These are phyloP conservation scores for Cordyceps tenuipes DNA, from an alignment of 2,329 filamentous ascomycete species.

Conservation along the genomic window DNA sequence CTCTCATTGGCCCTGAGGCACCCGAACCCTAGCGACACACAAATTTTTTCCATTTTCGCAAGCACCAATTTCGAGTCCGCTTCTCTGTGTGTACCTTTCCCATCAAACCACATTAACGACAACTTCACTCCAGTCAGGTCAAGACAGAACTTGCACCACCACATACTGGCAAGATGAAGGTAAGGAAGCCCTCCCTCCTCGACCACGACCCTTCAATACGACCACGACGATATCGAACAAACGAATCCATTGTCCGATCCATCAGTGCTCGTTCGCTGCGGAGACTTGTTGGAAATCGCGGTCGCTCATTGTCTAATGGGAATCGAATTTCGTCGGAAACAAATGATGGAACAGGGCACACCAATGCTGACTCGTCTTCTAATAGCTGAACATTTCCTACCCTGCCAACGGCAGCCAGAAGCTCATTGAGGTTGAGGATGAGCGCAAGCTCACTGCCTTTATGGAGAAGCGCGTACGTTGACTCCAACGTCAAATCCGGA, in stretches of 20 bases:
- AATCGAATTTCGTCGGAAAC: not conserved
- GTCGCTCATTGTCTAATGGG: slow-evolving; percentile 2
- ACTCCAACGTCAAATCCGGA: slow-evolving; percentile 12
- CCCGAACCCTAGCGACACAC: slow-evolving; percentile 34
- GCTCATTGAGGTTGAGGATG: slow-evolving; percentile 98
- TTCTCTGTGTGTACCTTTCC: slow-evolving; percentile 1
- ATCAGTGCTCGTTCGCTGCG: not conserved
- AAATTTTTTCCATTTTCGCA: slow-evolving; percentile 29
- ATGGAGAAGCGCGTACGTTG: slow-evolving; percentile 87
- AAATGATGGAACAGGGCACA: not conserved
- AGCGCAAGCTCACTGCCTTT: slow-evolving; percentile 97
- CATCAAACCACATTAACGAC: slow-evolving; percentile 23
- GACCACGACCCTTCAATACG: not conserved
- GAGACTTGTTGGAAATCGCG: not conserved
- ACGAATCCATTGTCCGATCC: not conserved
- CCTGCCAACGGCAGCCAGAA: slow-evolving; percentile 99
- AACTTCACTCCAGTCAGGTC: slow-evolving; percentile 33
- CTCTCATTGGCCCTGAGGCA: slow-evolving; percentile 25
- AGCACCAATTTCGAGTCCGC: slow-evolving; percentile 23
- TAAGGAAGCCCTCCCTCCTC: slow-evolving; percentile 21
- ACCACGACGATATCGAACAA: not conserved
- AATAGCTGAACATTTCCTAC: slow-evolving; percentile 63
- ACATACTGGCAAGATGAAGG: slow-evolving; percentile 40
- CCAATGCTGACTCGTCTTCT: slow-evolving; percentile 24
- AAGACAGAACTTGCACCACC: slow-evolving; percentile 36